phyloP scores from a whole-genome alignment of 441 rosid species.

The Caryocar brasiliense region DNA sequence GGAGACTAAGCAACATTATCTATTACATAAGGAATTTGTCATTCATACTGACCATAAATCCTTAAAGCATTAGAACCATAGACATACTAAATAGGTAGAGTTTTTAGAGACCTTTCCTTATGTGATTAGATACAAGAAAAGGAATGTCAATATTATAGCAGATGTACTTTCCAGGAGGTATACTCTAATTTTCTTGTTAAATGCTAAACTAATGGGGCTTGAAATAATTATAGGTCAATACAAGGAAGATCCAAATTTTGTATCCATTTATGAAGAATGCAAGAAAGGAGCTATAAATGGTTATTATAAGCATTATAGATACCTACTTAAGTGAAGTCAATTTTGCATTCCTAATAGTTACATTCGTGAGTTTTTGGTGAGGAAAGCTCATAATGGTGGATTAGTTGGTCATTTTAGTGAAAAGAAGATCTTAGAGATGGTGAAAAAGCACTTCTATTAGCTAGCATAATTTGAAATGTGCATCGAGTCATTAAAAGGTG shows the following conservation, averaged over 20 bases:
- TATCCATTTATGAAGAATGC: too few species aligned
- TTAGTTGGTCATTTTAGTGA: not conserved
- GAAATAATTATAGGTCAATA: too few species aligned
- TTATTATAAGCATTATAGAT: not conserved
- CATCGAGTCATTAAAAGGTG: not conserved
- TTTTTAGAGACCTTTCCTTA: not conserved
- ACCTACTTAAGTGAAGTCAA: not conserved
- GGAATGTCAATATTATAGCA: too few species aligned
- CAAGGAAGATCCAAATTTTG: not conserved
- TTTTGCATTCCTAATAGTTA: not conserved
- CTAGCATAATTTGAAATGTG: not conserved
- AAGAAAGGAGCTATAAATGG: not conserved
- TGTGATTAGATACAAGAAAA: not conserved
- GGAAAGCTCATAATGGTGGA: not conserved
- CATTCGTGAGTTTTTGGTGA: accelerated
- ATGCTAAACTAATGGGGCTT: too few species aligned
- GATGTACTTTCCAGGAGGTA: too few species aligned
- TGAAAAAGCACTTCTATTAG: too few species aligned
- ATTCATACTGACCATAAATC: not conserved
- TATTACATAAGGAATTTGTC: not conserved
- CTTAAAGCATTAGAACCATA: not conserved
- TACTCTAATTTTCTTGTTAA: too few species aligned
- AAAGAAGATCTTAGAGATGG: not conserved
- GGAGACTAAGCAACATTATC: not conserved
- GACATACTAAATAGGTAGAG: not conserved